These are phyloP conservation scores for Chloris gayana DNA, from an alignment of 176 grass and related monocot species.

Conservation along the genomic window DNA sequence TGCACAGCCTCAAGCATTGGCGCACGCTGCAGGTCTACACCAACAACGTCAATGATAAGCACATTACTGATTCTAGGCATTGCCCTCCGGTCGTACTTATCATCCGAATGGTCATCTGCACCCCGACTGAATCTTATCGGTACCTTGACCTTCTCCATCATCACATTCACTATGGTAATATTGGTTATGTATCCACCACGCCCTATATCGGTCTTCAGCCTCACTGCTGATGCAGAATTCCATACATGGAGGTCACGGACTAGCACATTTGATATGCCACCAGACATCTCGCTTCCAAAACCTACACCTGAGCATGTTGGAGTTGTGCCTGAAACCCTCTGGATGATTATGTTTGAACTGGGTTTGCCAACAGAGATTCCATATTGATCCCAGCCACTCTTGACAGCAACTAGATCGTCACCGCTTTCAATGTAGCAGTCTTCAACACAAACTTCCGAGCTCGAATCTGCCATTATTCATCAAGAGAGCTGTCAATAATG, in stretches of 20 bases:
- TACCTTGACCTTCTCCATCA: constrained; percentile 79
- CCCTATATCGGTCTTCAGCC: constrained; percentile 70
- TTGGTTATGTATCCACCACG: constrained; percentile 90
- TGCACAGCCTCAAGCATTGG: constrained; percentile 69
- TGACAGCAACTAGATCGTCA: constrained; percentile 85
- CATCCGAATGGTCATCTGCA: constrained; percentile 60
- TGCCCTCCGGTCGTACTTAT: constrained; percentile 48
- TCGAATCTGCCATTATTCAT: constrained; percentile 72
- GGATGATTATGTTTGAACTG: constrained; percentile 68
- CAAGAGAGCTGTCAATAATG: constrained; percentile 11
- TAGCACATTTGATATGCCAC: constrained; percentile 70
- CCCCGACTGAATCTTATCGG: constrained; percentile 81
- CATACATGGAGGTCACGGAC: constrained; percentile 67
- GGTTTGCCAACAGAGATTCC: constrained; percentile 69
- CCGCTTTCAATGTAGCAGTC: constrained; percentile 90
- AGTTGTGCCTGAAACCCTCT: constrained; percentile 83
- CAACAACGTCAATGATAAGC: constrained; percentile 54
- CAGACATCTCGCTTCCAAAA: constrained; percentile 92
- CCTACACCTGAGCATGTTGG: constrained; percentile 90
- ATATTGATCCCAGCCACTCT: constrained; percentile 96
- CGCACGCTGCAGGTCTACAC: constrained; percentile 42
- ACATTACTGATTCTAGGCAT: constrained; percentile 62
- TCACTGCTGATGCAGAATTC: constrained; percentile 67
- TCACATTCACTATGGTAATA: constrained; percentile 60
- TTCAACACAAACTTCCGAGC: constrained; percentile 82